phyloP scores from a whole-genome alignment of 2,329 filamentous ascomycete genomes.

The Epichloe baconii region DNA sequence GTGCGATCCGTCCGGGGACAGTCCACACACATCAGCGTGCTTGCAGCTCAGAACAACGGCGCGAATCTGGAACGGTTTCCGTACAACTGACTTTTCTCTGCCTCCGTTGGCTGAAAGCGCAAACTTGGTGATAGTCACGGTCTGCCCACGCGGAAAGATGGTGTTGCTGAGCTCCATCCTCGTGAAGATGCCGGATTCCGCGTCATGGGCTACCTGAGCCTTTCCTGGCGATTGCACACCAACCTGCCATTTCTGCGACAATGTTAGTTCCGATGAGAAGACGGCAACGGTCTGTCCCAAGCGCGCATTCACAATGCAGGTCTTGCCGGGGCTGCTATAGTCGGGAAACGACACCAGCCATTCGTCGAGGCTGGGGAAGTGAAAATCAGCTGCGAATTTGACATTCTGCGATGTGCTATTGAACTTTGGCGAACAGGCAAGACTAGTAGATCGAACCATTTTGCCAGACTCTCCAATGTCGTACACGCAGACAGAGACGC shows the following conservation, averaged over 20 bases:
- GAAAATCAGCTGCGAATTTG: slow-evolving; percentile 3
- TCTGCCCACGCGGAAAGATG: slow-evolving; percentile 2
- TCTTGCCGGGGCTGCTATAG: slow-evolving; percentile 2
- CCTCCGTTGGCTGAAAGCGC: slow-evolving; percentile 4
- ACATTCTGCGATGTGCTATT: neutral
- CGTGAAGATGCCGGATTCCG: slow-evolving; percentile 3
- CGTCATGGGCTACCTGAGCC: neutral
- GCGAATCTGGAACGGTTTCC: slow-evolving; percentile 2
- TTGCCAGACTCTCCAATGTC: neutral
- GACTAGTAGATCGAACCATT: neutral
- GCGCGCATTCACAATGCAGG: slow-evolving; percentile 5
- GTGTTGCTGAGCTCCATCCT: slow-evolving; percentile 1
- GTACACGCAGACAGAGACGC: slow-evolving; percentile 4
- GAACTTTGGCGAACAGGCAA: neutral
- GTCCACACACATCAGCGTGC: slow-evolving; percentile 1
- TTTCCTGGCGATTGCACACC: neutral
- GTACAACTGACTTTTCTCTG: slow-evolving; percentile 2
- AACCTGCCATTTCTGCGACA: slow-evolving; percentile 4
- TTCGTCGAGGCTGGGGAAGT: slow-evolving; percentile 3
- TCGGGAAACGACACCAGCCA: slow-evolving; percentile 6
- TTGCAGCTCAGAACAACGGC: neutral
- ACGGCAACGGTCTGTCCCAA: slow-evolving; percentile 4
- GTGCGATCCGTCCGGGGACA: slow-evolving; percentile 3
- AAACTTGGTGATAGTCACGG: slow-evolving; percentile 3
- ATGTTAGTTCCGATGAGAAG: slow-evolving; percentile 1